Evolutionary conservation across 371 early-diverging fungal genomes (phyloP), one percentile per base, ranked within the genome.

Genomic region (Capillidium heterosporum): DNA sequence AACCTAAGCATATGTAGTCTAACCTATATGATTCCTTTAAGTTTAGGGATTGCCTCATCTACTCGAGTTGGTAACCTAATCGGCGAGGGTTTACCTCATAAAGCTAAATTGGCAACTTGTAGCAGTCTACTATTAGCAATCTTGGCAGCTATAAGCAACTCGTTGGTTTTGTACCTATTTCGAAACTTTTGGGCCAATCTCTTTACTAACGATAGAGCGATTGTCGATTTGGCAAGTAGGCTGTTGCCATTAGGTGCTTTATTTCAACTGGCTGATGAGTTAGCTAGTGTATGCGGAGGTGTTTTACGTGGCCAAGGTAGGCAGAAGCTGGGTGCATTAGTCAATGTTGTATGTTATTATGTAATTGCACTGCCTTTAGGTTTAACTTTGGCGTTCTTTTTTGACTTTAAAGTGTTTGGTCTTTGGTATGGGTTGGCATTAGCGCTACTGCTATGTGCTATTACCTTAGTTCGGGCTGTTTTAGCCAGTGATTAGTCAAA

Each of bases 11-110:
- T 85, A 0, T 72, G 73, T 17, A 65, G 78, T 23, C 63, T 86
- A 53, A 72, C 81, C 0, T 90, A 84, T 66, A 80, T 81, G 48
- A 61, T 85, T 26, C 81, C 82, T 2, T 75, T 76, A 5, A 52
- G 59, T 2, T 65, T 87, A 23, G 67, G 81, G 27, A 73, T 91
- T 5, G 85, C 86, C 1, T 71, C 82, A 0, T 75, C 84, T 24
- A 89, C 81, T 28, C 77, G 87, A 1, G 80, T 89, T 1, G 94
- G 94, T n/a, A 83, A 85, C 60, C 65, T 80, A 1, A 59, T 87
- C 5, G 87, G 87, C 0, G 70, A 66, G 17, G 61, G 60, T 0
- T 61, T 59, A 1, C 59, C 71, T 0, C 57, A 65, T 2, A 66
- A 66, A 21, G 81, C 84, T 15, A 62, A 56, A 28, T 57, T 63